A percentile compares a stretch with the other conserved stretches of the same genome.
Conservation (phyloP, 2,329 filamentous ascomycete genomes). For the Sporothrix euskadiensis region DNA sequence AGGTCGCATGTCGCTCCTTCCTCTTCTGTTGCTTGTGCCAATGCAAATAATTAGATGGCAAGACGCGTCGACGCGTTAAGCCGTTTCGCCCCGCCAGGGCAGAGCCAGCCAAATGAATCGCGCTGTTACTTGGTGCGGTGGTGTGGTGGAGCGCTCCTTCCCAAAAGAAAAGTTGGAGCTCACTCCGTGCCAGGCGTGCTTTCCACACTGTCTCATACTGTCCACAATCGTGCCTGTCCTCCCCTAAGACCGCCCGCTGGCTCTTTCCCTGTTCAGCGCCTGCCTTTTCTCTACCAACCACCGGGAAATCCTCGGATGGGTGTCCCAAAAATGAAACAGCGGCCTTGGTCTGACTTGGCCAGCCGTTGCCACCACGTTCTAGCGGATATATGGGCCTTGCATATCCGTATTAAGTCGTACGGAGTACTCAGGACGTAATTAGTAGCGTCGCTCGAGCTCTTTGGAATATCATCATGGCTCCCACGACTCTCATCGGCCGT, state of each 20-base stretch:
- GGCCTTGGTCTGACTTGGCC: neutral
- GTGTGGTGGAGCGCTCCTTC: conserved; percentile 8
- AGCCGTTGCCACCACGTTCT: conserved; percentile 4
- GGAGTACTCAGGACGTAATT: too few relatives aligned
- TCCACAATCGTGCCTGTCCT: neutral
- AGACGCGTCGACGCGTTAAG: conserved; percentile 35
- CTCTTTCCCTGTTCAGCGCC: neutral
- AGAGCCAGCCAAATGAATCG: neutral
- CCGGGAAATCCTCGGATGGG: conserved; percentile 22
- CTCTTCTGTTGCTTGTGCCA: neutral
- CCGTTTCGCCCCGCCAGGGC: conserved; percentile 18
- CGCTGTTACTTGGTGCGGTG: neutral
- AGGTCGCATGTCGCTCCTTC: neutral
- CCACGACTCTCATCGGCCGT: neutral
- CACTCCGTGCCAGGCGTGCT: neutral
- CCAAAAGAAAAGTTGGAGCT: neutral
- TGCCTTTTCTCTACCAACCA: neutral
- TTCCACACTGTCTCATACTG: neutral
- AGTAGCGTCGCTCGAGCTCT: neutral
- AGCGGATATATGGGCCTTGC: conserved; percentile 12
- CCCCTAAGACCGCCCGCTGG: neutral
- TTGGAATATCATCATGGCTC: conserved; percentile 7
- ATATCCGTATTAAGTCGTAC: neutral
- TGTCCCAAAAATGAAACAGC: neutral
- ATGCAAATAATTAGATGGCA: conserved; percentile 16